Conservation (phyloP, 192 early-diverging fungal species). For the Coemansia asiatica region DNA sequence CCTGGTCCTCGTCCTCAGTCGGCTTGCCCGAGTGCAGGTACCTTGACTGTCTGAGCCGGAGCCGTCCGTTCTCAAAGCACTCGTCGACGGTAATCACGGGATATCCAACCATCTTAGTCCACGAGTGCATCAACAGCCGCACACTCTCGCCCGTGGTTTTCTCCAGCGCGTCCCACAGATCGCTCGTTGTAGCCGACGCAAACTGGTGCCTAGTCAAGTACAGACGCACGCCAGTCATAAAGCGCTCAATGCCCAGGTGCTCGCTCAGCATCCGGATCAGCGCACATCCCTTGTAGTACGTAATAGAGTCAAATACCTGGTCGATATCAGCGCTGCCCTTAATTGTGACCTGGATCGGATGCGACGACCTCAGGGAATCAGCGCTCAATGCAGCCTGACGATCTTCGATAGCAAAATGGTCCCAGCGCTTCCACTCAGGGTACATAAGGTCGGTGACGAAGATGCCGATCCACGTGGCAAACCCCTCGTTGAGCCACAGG, state of each 20-base stretch:
- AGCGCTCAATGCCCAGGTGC: slow-evolving; percentile 55
- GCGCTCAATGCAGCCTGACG: slow-evolving; percentile 65
- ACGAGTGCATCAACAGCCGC: slow-evolving; percentile 66
- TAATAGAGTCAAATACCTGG: slow-evolving; percentile 86
- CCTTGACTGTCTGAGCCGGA: slow-evolving; percentile 62
- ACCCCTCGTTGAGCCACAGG: slow-evolving; percentile 86
- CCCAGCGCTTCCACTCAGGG: slow-evolving; percentile 80
- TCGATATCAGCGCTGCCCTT: slow-evolving; percentile 67
- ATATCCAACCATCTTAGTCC: slow-evolving; percentile 71
- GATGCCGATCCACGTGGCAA: slow-evolving; percentile 79
- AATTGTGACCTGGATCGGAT: slow-evolving; percentile 81
- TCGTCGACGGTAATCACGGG: slow-evolving; percentile 64
- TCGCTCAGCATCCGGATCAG: slow-evolving; percentile 81
- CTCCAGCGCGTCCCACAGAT: slow-evolving; percentile 72
- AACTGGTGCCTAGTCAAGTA: slow-evolving; percentile 72
- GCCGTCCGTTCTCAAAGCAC: slow-evolving; percentile 52
- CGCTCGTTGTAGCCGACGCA: slow-evolving; percentile 69
- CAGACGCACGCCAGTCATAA: slow-evolving; percentile 56
- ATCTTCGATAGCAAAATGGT: slow-evolving; percentile 66
- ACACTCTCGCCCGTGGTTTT: slow-evolving; percentile 67
- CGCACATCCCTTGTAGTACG: slow-evolving; percentile 79
- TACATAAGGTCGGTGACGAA: slow-evolving; percentile 69
- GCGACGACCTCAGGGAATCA: slow-evolving; percentile 75
- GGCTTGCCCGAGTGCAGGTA: slow-evolving; percentile 65
- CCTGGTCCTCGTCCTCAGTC: slow-evolving; percentile 61